A percentile compares a stretch with the other conserved stretches of the same genome.
Evolutionary conservation across 1,284 basidiomycete species (phyloP).

Genomic region (Moesziomyces aphidis): DNA sequence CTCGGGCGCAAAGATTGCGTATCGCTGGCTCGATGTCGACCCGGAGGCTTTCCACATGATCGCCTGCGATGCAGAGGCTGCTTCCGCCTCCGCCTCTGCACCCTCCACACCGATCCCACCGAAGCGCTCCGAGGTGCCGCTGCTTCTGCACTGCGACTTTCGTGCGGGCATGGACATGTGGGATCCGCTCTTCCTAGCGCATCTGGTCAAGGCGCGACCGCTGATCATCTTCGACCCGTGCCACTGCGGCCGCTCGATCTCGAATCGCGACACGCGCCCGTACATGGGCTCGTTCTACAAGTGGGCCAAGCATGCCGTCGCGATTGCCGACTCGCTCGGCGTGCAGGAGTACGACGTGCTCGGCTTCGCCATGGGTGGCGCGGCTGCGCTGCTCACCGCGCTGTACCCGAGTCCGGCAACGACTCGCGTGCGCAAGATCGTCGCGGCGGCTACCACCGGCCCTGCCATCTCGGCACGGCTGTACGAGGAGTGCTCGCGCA

Average conservation of each 20-base stretch:
- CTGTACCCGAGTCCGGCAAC: slow-evolving; percentile 28
- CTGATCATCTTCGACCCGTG: slow-evolving; percentile 41
- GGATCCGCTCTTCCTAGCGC: slow-evolving; percentile 49
- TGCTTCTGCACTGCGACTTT: slow-evolving; percentile 42
- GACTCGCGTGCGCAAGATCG: slow-evolving; percentile 32
- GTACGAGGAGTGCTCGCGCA: slow-evolving; percentile 39
- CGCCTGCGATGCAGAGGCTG: slow-evolving; percentile 5
- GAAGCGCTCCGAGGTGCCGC: slow-evolving; percentile 17
- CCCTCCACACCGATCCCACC: neutral
- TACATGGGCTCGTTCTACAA: slow-evolving; percentile 48
- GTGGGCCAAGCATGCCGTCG: slow-evolving; percentile 42
- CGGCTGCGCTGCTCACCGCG: slow-evolving; percentile 32
- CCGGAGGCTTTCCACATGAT: slow-evolving; percentile 24
- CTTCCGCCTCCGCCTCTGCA: slow-evolving; percentile 4
- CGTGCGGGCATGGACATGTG: slow-evolving; percentile 41
- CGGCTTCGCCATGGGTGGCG: slow-evolving; percentile 31
- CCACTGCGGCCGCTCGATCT: slow-evolving; percentile 36
- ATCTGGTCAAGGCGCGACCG: slow-evolving; percentile 45
- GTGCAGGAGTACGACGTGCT: slow-evolving; percentile 34
- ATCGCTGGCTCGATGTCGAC: slow-evolving; percentile 43
- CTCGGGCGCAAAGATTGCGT: slow-evolving; percentile 44
- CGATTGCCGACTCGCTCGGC: slow-evolving; percentile 29
- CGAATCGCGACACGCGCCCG: slow-evolving; percentile 36
- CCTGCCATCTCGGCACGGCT: slow-evolving; percentile 40
- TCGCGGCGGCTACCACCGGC: slow-evolving; percentile 31